Base-by-base conservation (phyloP, 139 green algal genomes). In the Chlamydomonas applanata region DNA sequence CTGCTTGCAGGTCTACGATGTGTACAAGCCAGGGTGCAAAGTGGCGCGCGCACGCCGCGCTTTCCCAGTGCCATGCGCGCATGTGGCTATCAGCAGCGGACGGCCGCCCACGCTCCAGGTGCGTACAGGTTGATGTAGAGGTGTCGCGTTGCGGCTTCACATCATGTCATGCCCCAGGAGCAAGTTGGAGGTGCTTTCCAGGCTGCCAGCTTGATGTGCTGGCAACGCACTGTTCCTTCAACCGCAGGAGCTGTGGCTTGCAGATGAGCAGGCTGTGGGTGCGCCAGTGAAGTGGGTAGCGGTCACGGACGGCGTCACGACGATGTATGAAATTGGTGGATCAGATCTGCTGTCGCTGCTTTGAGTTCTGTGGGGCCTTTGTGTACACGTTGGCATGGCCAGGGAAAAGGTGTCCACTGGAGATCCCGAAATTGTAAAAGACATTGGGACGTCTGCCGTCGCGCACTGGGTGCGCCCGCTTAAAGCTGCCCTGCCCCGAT, bases 1-100 rank as follows among this genome's bases (percentile, higher is more conserved):
- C 46, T 24, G 14, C 46, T 63, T 53, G 7, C 65, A 73, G 67
- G 76, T 82, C 36, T 82, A 59, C 54, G 76, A 82, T 52, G 76
- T 82, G 29, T 82, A 82, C 70, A 77, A 82, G 70, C 76, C 76
- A 19, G 71, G 71, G 0, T 63, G 24, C 17, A 60, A 63, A 2
- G 70, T 82, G 30, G 64, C 60, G 2, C 71, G 76, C 0, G 59
- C 63, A 52, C 73, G 68, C 69, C 53, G 32, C 1, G 30, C 54
- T 27, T 78, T 78, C 32, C 76, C 76, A 9, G 36, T 40, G 22
- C 49, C 70, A 13, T 22, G 35, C 3, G 73, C 61, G 25, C 77
- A 82, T 30, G 44, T 82, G 64, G 77, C 77, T 24, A 68, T 82
- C 29, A 68, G 40, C 52, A 72, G 36, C 3, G 32, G 19, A 1